Evolutionary conservation across 345 rosid genomes (phyloP).

Genomic region (Populus euphratica): DNA sequence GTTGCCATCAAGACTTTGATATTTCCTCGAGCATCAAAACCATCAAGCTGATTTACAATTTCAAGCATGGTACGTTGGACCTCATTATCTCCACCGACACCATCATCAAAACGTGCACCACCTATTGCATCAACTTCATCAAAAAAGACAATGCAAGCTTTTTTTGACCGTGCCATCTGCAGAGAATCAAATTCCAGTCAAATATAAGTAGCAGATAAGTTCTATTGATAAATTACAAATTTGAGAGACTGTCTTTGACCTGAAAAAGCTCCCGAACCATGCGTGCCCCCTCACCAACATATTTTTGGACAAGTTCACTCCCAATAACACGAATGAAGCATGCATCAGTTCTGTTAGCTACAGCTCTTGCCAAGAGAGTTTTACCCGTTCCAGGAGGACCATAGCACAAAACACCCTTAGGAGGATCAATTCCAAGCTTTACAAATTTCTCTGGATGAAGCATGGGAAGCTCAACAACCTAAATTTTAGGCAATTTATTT

Average conservation of each 20-base stretch:
- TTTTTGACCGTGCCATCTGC: conserved; percentile 87
- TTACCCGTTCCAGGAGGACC: conserved; percentile 99
- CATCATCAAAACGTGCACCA: conserved; percentile 83
- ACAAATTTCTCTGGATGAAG: conserved; percentile 99
- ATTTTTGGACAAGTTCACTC: conserved; percentile 97
- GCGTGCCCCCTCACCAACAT: conserved; percentile 97
- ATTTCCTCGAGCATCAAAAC: conserved; percentile 92
- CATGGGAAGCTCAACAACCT: conserved; percentile 99
- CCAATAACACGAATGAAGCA: conserved; percentile 97
- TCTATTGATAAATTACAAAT: no score
- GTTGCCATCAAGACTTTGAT: conserved; percentile 99
- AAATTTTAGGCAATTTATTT: no score
- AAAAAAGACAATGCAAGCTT: conserved; percentile 80
- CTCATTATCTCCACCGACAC: conserved; percentile 77
- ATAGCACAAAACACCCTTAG: conserved; percentile 96
- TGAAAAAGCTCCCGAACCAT: conserved; percentile 98
- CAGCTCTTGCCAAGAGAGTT: conserved; percentile 94
- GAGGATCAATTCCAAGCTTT: conserved; percentile 98
- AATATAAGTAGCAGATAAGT: no score
- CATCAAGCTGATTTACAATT: conserved; percentile 85
- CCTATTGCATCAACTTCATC: conserved; percentile 87
- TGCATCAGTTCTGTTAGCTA: conserved; percentile 98
- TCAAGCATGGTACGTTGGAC: conserved; percentile 89
- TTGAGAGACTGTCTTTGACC: conserved; percentile 36
- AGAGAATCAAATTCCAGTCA: not conserved